These are phyloP conservation scores for Cyberlindnera suaveolens DNA, from an alignment of 805 yeast genomes.

Conservation along the genomic window DNA sequence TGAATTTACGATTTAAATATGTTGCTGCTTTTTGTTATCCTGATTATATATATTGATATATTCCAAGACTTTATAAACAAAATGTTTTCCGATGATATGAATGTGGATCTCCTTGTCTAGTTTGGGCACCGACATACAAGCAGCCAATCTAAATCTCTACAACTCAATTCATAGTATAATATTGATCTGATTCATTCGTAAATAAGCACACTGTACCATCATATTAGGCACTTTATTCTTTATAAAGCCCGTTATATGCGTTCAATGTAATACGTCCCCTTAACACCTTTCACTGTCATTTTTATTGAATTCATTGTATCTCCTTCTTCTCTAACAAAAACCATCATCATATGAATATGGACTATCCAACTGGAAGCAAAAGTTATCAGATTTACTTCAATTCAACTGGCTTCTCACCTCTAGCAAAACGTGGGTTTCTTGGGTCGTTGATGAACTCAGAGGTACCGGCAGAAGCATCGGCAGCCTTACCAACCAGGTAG, in stretches of 20 bases:
- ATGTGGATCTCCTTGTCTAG: no score
- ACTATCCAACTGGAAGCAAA: not conserved
- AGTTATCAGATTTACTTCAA: slow-evolving; percentile 14
- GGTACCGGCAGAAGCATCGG: slow-evolving; percentile 62
- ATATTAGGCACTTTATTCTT: not conserved
- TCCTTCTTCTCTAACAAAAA: no score
- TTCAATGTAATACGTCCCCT: not conserved
- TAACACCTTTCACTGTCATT: not conserved
- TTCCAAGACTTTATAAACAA: not conserved
- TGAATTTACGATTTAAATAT: not conserved
- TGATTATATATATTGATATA: not conserved
- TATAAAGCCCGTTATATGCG: not conserved
- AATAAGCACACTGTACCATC: not conserved
- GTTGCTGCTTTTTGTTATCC: not conserved
- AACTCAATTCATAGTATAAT: no score
- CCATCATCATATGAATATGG: slow-evolving; percentile 1
- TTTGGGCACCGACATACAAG: no score
- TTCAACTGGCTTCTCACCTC: slow-evolving; percentile 44
- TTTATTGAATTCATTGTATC: slow-evolving; percentile 24
- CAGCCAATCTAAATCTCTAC: no score
- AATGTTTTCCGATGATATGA: no score
- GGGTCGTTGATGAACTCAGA: slow-evolving; percentile 89
- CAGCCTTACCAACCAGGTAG: slow-evolving; percentile 64
- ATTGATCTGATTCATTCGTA: slow-evolving; percentile 1
- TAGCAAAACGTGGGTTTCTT: slow-evolving; percentile 86